Evolutionary conservation across 768 basidiomycete genomes (phyloP).

Genomic region (Amanita polypyramis): DNA sequence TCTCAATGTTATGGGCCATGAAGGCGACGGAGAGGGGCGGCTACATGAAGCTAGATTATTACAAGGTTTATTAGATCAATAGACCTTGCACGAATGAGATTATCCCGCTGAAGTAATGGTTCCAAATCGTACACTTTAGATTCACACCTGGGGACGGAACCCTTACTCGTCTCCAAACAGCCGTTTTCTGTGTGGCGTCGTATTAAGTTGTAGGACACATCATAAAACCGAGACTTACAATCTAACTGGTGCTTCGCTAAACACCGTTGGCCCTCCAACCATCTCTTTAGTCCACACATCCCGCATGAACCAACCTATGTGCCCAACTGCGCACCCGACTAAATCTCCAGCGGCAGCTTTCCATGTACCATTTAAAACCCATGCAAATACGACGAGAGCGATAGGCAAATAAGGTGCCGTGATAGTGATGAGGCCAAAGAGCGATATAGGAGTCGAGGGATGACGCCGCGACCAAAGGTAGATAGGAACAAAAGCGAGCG

Average conservation of each 20-base stretch:
- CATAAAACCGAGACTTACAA: constrained; percentile 41
- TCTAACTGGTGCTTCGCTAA: constrained; percentile 61
- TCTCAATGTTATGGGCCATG: constrained; percentile 39
- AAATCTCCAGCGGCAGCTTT: constrained; percentile 75
- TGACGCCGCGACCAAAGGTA: constrained; percentile 97
- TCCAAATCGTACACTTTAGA: constrained; percentile 6
- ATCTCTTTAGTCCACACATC: constrained; percentile 88
- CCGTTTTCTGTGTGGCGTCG: constrained; percentile 36
- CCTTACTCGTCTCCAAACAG: constrained; percentile 46
- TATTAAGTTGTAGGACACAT: not conserved
- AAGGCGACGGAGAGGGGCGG: constrained; percentile 58
- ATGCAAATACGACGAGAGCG: constrained; percentile 81
- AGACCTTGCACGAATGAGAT: too few relatives aligned
- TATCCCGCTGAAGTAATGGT: too few relatives aligned
- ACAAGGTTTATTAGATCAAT: constrained; percentile 11
- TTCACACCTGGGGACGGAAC: not conserved
- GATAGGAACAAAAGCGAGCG: constrained; percentile 89
- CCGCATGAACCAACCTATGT: constrained; percentile 74
- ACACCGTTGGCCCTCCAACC: constrained; percentile 60
- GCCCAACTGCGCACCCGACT: constrained; percentile 79
- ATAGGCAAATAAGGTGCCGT: constrained; percentile 92
- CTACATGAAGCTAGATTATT: constrained; percentile 40
- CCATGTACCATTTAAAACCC: constrained; percentile 77
- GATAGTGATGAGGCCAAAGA: constrained; percentile 92
- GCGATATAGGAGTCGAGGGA: constrained; percentile 88